A percentile compares a stretch with the other conserved stretches of the same genome.
Conservation (phyloP, 352 stramenopile genomes). For the Thalassiosira livingstoniorum region DNA sequence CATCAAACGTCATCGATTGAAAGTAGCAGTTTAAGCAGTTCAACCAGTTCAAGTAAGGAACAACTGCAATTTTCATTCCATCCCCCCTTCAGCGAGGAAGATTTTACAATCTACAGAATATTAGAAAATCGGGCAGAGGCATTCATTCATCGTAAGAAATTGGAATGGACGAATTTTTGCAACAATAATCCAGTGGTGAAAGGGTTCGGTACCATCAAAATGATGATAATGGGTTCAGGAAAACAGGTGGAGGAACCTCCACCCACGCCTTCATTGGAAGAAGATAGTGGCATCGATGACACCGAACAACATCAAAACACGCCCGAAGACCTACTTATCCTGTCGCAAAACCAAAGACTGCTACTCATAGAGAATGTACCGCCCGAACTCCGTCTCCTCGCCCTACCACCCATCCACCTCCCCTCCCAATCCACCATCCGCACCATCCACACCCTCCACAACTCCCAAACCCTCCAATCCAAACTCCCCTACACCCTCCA, state of each 20-base stretch:
- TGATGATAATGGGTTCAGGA: too few species aligned
- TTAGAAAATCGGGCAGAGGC: constrained; percentile 47
- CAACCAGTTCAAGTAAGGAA: neutral
- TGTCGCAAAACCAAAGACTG: constrained; percentile 12
- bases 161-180: constrained; percentile 2
- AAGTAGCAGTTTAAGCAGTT: neutral
- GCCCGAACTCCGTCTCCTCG: constrained; percentile 23
- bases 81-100: constrained; percentile 50
- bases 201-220: neutral
- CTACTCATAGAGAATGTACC: constrained; percentile 6
- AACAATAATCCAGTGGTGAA: constrained; percentile 7
- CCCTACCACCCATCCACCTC: constrained; percentile 6
- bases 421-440: neutral
- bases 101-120: constrained; percentile 59
- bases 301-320: neutral
- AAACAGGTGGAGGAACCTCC: too few species aligned
- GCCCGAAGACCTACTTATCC: constrained; percentile 38
- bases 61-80: constrained; percentile 1
- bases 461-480: neutral
- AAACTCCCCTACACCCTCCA: constrained; percentile 30
- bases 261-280: too few species aligned
- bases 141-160: constrained; percentile 38
- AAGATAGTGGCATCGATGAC: too few species aligned
- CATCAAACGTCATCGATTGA: neutral
- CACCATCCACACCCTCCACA: neutral